Evolutionary conservation across 345 rosid species (phyloP), one percentile per base, ranked within the genome.

Genomic region (sweet orange (Citrus sinensis)): DNA sequence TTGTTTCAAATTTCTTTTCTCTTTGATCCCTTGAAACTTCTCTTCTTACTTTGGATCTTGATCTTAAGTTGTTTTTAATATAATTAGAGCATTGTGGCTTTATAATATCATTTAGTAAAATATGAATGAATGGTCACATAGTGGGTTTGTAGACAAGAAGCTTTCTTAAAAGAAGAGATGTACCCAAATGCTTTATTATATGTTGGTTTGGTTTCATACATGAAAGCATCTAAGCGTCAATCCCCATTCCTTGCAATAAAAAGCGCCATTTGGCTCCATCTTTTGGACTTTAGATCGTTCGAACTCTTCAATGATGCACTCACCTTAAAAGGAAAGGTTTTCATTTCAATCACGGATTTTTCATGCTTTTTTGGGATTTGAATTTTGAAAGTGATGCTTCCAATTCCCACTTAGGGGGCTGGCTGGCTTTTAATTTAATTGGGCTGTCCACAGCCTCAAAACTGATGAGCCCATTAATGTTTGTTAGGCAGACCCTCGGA

Each of bases 151-250:
- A 62, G 68, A 27, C 68, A 61, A 40, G 40, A 39, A 7, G 40
- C 68, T 61, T 74, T 74, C 40, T 74, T 20, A 27, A 74, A 74
- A 61, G 77, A 61, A 40, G 77, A 27, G 69, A 74, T 40, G 69
- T 25, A 16, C 29, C 34, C 7, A 17, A 39, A 9, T 42, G 34
- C 35, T 63, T 74, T 40, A 25, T 61, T 24, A 74, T 14, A 46
- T 75, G 37, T 51, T 6, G 5, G 65, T 20, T 58, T n/a, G 67
- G 7, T 74, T 60, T 74, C 37, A 39, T 17, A 40, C 17, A 40
- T 73, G 25, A 73, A 19, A 30, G 25, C 39, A 14, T 61, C 19
- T 4, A 0, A 56, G 77, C 69, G 42, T 30, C 78, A 63, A 64
- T 75, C 70, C 49, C 78, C 60, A 64, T 63, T 7, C 37, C 22